These are phyloP conservation scores for Lepiota venenata DNA, from an alignment of 768 basidiomycete genomes.

Conservation along the genomic window DNA sequence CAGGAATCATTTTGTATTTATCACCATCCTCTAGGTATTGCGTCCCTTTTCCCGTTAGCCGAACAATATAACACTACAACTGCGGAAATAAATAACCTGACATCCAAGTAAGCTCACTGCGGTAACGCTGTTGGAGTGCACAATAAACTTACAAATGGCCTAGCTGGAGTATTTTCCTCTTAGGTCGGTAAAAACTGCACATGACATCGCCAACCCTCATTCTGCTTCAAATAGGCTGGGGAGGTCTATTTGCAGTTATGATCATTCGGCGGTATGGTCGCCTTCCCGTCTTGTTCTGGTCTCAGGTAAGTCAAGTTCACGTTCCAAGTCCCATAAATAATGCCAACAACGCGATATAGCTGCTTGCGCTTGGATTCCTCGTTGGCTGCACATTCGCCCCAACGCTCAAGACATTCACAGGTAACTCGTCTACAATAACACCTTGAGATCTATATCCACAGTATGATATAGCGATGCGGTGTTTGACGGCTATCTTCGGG, in stretches of 20 bases:
- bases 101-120: conserved; percentile 41
- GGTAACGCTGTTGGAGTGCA: background rate
- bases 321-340: background rate
- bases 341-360: conserved; percentile 21
- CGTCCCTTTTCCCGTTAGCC: conserved; percentile 51
- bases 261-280: conserved; percentile 61
- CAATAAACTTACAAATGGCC: conserved; percentile 7
- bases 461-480: conserved; percentile 45
- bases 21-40: background rate
- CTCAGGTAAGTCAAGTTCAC: conserved; percentile 42
- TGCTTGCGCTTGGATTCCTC: conserved; percentile 53
- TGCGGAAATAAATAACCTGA: conserved; percentile 57
- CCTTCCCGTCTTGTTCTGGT: conserved; percentile 70
- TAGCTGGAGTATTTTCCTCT: conserved; percentile 65
- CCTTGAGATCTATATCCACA: background rate
- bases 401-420: conserved; percentile 52
- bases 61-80: conserved; percentile 50
- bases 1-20: background rate
- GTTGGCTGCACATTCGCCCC: conserved; percentile 48
- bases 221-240: conserved; percentile 39
- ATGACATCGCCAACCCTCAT: background rate
- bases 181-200: conserved; percentile 32
- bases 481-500: conserved; percentile 56
- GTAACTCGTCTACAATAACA: conserved; percentile 21
- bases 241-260: conserved; percentile 61